A percentile compares a stretch with the other conserved stretches of the same genome.
Evolutionary conservation across 1,284 basidiomycete species (phyloP).

Genomic region (Malassezia restricta): DNA sequence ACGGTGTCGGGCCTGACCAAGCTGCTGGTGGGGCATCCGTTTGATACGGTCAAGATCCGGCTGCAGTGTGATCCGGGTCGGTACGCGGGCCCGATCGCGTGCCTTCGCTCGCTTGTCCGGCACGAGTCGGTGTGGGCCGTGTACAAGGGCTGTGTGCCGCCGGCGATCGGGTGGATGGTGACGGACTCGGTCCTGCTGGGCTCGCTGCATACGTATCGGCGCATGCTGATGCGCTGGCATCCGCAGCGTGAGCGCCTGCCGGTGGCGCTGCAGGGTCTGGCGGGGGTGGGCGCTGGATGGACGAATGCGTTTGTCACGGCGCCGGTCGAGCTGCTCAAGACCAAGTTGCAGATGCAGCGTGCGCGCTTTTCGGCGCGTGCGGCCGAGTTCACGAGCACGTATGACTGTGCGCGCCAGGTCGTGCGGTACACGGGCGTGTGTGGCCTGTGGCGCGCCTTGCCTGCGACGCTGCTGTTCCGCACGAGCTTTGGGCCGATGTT

Average conservation of each 20-base stretch:
- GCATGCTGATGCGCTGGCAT: not conserved
- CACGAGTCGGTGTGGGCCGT: slow-evolving; percentile 51
- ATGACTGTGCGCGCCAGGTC: slow-evolving; percentile 45
- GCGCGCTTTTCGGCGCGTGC: slow-evolving; percentile 48
- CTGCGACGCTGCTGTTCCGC: slow-evolving; percentile 46
- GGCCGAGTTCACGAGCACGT: slow-evolving; percentile 35
- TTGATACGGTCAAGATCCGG: slow-evolving; percentile 64
- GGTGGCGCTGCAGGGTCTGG: slow-evolving; percentile 47
- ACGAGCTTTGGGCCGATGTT: slow-evolving; percentile 41
- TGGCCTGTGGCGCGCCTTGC: slow-evolving; percentile 46
- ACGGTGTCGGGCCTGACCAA: slow-evolving; percentile 47
- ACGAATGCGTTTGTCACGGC: slow-evolving; percentile 59
- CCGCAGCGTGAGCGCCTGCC: slow-evolving; percentile 13
- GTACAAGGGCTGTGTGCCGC: slow-evolving; percentile 53
- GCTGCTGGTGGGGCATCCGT: slow-evolving; percentile 46
- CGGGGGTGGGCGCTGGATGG: slow-evolving; percentile 62
- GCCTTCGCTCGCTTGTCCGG: slow-evolving; percentile 55
- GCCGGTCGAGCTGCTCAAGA: slow-evolving; percentile 54
- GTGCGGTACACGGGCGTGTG: slow-evolving; percentile 29
- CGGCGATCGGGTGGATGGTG: slow-evolving; percentile 63
- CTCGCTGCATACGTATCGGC: slow-evolving; percentile 50
- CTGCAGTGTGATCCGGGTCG: slow-evolving; percentile 61
- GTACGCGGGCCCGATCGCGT: slow-evolving; percentile 59
- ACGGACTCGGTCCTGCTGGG: slow-evolving; percentile 65
- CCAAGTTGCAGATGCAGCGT: slow-evolving; percentile 64